phyloP scores from a whole-genome alignment of 371 early-diverging fungal genomes.

The Thermomucor indicae-seudaticae region DNA sequence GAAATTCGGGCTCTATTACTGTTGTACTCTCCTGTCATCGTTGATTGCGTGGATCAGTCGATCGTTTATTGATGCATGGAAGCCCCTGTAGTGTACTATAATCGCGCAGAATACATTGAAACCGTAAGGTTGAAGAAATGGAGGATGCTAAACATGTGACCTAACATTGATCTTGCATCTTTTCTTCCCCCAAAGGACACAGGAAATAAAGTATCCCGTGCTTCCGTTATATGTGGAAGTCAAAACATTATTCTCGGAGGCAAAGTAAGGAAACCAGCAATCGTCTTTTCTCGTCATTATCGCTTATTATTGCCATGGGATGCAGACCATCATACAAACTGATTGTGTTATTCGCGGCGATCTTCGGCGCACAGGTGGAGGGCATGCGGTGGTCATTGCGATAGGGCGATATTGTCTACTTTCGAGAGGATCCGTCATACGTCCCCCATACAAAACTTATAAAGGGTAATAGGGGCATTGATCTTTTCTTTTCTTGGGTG shows the following conservation, averaged over 20 bases:
- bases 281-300: no score
- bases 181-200: conserved; percentile 62
- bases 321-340: conserved; percentile 87
- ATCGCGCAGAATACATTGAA: conserved; percentile 78
- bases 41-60: no score
- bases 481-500: not conserved
- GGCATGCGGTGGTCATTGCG: conserved; percentile 83
- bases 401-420: conserved; percentile 89
- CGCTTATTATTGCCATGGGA: not conserved
- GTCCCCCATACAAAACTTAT: conserved; percentile 94
- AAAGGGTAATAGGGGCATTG: conserved; percentile 68
- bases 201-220: conserved; percentile 91
- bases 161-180: not conserved
- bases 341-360: conserved; percentile 93
- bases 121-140: conserved; percentile 52
- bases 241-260: conserved; percentile 96
- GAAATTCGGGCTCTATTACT: no score
- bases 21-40: no score
- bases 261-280: conserved; percentile 56
- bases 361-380: conserved; percentile 81
- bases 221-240: conserved; percentile 86
- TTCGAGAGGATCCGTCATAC: conserved; percentile 71
- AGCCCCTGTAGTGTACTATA: conserved; percentile 56
- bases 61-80: no score
- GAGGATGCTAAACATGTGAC: not conserved